These are phyloP conservation scores for Argentina anserina DNA, from an alignment of 306 rosid species.

Conservation along the genomic window DNA sequence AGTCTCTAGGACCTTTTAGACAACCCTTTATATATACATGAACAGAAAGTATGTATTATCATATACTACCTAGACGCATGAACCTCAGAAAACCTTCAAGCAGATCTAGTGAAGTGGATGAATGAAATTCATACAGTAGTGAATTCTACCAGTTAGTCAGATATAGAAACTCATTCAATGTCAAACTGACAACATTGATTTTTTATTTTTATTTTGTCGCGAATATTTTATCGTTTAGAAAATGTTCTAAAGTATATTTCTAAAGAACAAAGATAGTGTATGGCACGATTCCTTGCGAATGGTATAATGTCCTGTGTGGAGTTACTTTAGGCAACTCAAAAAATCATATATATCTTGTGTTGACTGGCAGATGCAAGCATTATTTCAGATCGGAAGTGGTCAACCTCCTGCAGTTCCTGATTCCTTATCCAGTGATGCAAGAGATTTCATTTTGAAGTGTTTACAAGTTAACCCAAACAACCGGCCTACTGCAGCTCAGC, in stretches of 20 bases:
- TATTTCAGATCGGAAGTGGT: constrained; percentile 81
- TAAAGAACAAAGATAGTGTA: not conserved
- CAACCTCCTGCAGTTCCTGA: constrained; percentile 63
- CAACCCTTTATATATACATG: not conserved
- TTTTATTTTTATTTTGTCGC: too few relatives aligned
- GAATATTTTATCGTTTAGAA: not conserved
- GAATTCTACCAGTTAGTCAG: not conserved
- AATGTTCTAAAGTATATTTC: not conserved
- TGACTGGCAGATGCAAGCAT: constrained; percentile 64
- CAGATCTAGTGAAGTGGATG: not conserved
- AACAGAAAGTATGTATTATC: not conserved
- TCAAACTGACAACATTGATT: not conserved
- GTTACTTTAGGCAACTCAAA: not conserved
- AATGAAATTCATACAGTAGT: not conserved
- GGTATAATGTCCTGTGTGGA: not conserved
- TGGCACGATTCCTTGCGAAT: not conserved
- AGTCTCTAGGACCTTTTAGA: not conserved
- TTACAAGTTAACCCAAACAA: constrained; percentile 56
- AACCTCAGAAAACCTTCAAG: not conserved
- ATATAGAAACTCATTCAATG: not conserved
- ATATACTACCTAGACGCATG: not conserved
- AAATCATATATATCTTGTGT: not conserved
- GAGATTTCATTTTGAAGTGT: constrained; percentile 69
- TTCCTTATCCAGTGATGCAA: constrained; percentile 66
- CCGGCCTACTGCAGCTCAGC: constrained; percentile 69